phyloP scores from a whole-genome alignment of 2,329 filamentous ascomycete genomes.

The Raffaelea ambrosiae region DNA sequence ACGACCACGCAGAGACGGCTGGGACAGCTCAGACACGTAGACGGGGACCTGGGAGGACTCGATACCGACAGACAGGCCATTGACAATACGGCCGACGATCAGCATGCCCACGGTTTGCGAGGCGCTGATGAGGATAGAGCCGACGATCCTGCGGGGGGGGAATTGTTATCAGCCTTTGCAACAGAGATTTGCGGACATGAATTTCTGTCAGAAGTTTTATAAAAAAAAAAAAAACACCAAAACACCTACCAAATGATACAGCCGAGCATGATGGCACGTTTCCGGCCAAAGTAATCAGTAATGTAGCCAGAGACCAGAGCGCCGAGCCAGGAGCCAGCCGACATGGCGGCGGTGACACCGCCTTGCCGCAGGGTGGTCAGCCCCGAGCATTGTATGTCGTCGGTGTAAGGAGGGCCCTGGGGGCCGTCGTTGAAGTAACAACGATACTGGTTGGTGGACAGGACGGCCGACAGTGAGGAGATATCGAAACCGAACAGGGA shows the following conservation, averaged over 20 bases:
- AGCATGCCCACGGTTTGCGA: constrained; percentile 46
- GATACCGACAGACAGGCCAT: constrained; percentile 63
- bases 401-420: constrained; percentile 12
- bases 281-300: constrained; percentile 43
- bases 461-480: constrained; percentile 35
- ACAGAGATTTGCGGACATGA: too few relatives aligned
- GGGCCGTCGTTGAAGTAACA: constrained; percentile 34
- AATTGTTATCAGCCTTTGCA: too few relatives aligned
- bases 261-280: constrained; percentile 41
- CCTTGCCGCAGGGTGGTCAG: constrained; percentile 32
- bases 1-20: constrained; percentile 34
- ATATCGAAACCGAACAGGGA: constrained; percentile 35
- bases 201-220: too few relatives aligned
- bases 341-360: constrained; percentile 63
- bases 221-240: not conserved
- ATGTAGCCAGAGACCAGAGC: constrained; percentile 51
- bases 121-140: constrained; percentile 36
- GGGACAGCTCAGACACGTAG: constrained; percentile 58
- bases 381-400: constrained; percentile 5
- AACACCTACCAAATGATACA: constrained; percentile 38
- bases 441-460: constrained; percentile 30
- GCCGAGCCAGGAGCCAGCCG: constrained; percentile 60
- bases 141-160: constrained; percentile 39
- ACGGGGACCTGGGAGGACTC: constrained; percentile 65
- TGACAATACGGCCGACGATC: constrained; percentile 60